Evolutionary conservation across 768 basidiomycete genomes (phyloP).

Genomic region (Suillus spraguei): DNA sequence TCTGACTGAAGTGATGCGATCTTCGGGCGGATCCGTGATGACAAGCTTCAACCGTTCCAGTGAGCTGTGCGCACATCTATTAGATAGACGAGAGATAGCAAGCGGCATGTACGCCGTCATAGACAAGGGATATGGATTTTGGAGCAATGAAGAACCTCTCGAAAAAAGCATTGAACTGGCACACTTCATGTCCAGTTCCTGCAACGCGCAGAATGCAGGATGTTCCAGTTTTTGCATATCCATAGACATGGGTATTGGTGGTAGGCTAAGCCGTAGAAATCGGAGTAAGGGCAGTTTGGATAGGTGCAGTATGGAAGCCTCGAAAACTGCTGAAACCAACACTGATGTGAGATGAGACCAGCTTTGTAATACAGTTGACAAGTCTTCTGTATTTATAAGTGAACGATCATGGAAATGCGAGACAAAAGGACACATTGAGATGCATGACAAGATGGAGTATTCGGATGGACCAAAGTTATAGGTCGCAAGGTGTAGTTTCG

Average conservation of each 20-base stretch:
- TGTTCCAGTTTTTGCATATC: not conserved
- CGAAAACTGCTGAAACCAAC: not conserved
- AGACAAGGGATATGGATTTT: not conserved
- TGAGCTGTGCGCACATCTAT: too few species aligned
- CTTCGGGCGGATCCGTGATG: not conserved
- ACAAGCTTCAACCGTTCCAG: not conserved
- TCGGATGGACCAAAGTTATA: not conserved
- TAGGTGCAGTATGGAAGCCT: not conserved
- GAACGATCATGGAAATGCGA: not conserved
- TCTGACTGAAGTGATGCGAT: not conserved
- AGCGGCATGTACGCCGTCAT: not conserved
- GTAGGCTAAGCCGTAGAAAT: not conserved
- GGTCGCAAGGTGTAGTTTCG: not conserved
- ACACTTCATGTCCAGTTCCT: not conserved
- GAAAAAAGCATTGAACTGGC: not conserved
- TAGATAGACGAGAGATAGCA: not conserved
- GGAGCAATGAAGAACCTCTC: not conserved
- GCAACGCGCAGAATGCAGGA: not conserved
- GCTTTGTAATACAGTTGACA: not conserved
- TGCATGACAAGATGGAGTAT: not conserved
- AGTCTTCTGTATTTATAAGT: not conserved
- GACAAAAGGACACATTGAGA: not conserved
- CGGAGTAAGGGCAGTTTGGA: not conserved
- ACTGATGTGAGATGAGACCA: conserved; percentile 1
- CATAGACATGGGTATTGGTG: not conserved